Percentiles rank a stretch among this genome's conserved stretches.
phyloP scores from a whole-genome alignment of 139 green algal species.

The Tetradesmus obliquus region DNA sequence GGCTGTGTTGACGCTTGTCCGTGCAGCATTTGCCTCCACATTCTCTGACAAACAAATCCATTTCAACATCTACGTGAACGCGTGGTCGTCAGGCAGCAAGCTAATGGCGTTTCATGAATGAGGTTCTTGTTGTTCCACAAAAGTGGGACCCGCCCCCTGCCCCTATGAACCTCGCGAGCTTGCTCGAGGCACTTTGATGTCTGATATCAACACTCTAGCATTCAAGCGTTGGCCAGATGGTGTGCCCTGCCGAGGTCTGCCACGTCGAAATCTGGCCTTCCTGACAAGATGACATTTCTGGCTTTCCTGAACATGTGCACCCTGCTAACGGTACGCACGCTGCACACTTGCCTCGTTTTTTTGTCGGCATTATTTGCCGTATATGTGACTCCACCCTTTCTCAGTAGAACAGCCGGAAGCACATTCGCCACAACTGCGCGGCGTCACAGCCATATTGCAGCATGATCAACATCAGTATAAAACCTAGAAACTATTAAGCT shows the following conservation, averaged over 20 bases:
- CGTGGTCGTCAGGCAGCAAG: no score
- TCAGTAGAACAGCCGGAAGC: not conserved
- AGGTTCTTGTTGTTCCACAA: no score
- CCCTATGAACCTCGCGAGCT: no score
- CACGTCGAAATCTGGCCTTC: not conserved
- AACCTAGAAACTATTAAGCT: not conserved
- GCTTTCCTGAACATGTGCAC: not conserved
- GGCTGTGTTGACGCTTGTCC: no score
- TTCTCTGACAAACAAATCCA: no score
- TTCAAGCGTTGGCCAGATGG: no score
- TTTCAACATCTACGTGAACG: no score
- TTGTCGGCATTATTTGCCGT: not conserved
- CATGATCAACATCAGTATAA: not conserved
- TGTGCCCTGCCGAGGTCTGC: not conserved
- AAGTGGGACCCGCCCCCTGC: no score
- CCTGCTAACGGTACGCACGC: not conserved
- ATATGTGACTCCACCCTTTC: not conserved
- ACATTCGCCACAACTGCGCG: not conserved
- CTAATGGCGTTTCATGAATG: no score
- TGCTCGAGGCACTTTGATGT: no score
- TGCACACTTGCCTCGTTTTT: not conserved
- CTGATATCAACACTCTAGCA: no score
- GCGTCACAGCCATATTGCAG: not conserved
- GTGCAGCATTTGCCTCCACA: no score
- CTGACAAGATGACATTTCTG: slow-evolving; percentile 3